A percentile compares a stretch with the other conserved stretches of the same genome.
These are phyloP conservation scores for Blastomyces silverae DNA, from an alignment of 2,329 filamentous ascomycete genomes.

Conservation along the genomic window DNA sequence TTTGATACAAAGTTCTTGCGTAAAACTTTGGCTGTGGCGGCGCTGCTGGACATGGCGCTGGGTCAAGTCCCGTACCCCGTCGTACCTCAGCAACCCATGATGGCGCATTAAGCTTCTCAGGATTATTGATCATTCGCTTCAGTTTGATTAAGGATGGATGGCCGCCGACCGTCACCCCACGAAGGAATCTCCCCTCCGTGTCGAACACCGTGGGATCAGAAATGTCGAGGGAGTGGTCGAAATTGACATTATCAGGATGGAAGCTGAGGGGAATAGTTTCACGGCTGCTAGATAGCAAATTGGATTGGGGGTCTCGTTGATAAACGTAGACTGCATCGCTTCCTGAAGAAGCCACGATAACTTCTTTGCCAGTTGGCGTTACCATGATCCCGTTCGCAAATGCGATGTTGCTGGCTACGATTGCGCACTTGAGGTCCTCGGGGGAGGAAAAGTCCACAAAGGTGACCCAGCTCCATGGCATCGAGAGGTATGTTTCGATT, in stretches of 20 bases:
- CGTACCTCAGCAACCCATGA: constrained; percentile 18
- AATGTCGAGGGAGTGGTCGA: constrained; percentile 19
- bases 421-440: constrained; percentile 15
- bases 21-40: constrained; percentile 17
- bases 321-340: constrained; percentile 18
- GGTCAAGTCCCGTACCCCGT: constrained; percentile 18
- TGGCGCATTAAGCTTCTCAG: background rate
- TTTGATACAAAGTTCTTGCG: constrained; percentile 19
- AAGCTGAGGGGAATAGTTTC: constrained; percentile 18
- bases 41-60: constrained; percentile 20
- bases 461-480: constrained; percentile 20
- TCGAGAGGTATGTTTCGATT: constrained; percentile 16
- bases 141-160: constrained; percentile 18
- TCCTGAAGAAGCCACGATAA: constrained; percentile 20
- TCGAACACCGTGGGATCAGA: constrained; percentile 20
- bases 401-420: constrained; percentile 18
- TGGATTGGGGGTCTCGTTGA: constrained; percentile 19
- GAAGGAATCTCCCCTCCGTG: constrained; percentile 19
- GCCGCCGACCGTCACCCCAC: constrained; percentile 19
- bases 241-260: constrained; percentile 21
- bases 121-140: constrained; percentile 15
- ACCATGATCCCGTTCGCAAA: constrained; percentile 21
- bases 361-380: constrained; percentile 20
- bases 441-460: constrained; percentile 19
- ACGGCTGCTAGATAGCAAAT: constrained; percentile 17